Evolutionary conservation across 192 early-diverging fungal genomes (phyloP), one percentile per base, ranked within the genome.

Genomic region (Jimgerdemannia lactiflua): DNA sequence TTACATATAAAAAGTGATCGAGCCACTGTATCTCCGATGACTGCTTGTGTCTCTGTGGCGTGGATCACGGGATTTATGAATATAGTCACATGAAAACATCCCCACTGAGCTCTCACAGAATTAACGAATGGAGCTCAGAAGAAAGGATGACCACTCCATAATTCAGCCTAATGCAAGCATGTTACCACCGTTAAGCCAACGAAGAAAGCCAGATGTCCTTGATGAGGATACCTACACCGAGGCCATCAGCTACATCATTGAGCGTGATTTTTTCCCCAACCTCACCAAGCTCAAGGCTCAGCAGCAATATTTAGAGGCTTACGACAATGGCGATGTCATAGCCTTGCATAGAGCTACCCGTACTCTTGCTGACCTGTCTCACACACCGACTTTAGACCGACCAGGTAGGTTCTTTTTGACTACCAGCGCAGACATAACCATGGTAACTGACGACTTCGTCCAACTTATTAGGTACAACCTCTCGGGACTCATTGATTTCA

Each of bases 151-250:
- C 0, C 29, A 29, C 29, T 0, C 29, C 29, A 29, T 29, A 29
- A 29, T 29, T 29, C 29, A 29, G 29, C 29, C 29, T 29, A 29
- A 29, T 29, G 29, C 29, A 29, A 29, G 29, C 29, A 29, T 29
- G 29, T 29, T 29, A 29, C 29, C 29, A 29, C 29, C 29, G 49
- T 59, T 14, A 18, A 68, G 19, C 40, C 19, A 68, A 20, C 67
- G 42, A 42, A 9, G 29, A 29, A 29, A 29, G 29, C 81, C 77
- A 72, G 74, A 69, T 18, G 75, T 91, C 59, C 82, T 95, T 1
- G 94, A 95, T 66, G 94, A 96, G 78, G 94, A 96, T 67, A 85
- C 82, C 43, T 95, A 96, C 75, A 88, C 92, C 17, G 88, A 90
- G 7, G 88, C 89, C 10, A 84, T 96, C 43, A 88, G 87, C 67